phyloP scores from a whole-genome alignment of 2,329 filamentous ascomycete species.

The Monosporascus sp. region DNA sequence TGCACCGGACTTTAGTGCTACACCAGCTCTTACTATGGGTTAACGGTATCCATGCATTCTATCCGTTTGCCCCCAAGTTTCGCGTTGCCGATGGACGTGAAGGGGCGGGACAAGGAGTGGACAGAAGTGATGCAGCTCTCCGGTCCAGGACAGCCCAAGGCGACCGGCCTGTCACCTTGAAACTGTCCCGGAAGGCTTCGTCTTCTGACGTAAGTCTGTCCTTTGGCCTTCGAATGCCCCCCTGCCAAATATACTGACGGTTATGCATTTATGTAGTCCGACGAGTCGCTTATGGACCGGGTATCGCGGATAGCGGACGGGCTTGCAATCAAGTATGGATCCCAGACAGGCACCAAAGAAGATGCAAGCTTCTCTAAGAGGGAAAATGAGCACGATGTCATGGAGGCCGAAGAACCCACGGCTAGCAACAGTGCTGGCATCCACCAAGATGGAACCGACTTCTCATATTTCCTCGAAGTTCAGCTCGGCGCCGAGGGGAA shows the following conservation, averaged over 20 bases:
- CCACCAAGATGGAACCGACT: conserved; percentile 60
- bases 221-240: neutral
- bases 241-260: conserved; percentile 9
- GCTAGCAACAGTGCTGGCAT: conserved; percentile 48
- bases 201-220: conserved; percentile 26
- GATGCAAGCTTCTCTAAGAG: conserved; percentile 28
- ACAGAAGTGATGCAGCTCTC: conserved; percentile 3
- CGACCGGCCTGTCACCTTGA: conserved; percentile 32
- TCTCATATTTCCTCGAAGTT: conserved; percentile 58
- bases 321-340: conserved; percentile 35
- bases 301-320: conserved; percentile 33
- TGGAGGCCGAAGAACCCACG: conserved; percentile 39
- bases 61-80: conserved; percentile 33
- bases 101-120: conserved; percentile 5
- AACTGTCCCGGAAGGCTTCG: conserved; percentile 31
- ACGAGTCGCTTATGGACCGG: conserved; percentile 26
- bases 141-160: conserved; percentile 3
- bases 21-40: conserved; percentile 44
- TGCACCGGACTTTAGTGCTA: conserved; percentile 27
- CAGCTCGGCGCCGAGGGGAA: conserved; percentile 49
- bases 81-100: neutral
- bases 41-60: conserved; percentile 41
- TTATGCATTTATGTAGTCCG: conserved; percentile 20
- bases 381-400: conserved; percentile 41
- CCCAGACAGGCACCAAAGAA: conserved; percentile 10